Evolutionary conservation across 345 rosid species (phyloP).

Genomic region (Murraya paniculata): DNA sequence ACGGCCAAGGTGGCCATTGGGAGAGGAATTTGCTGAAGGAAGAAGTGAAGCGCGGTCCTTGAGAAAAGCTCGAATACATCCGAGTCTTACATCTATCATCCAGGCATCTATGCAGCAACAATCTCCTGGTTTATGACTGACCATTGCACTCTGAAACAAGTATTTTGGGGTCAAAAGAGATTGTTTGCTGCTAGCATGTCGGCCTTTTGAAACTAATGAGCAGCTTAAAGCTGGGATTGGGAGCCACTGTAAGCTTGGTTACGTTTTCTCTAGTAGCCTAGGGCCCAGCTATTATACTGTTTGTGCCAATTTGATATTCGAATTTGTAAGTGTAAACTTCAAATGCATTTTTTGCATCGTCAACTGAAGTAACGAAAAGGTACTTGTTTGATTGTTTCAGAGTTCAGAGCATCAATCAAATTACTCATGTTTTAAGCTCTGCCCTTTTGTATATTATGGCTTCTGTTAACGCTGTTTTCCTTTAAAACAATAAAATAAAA

Average conservation of each 20-base stretch:
- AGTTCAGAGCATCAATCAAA: no score
- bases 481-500: no score
- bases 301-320: not conserved
- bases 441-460: not conserved
- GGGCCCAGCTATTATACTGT: not conserved
- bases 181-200: not conserved
- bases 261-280: not conserved
- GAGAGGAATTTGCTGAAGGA: slow-evolving; percentile 80
- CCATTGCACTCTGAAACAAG: not conserved
- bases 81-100: slow-evolving; percentile 83
- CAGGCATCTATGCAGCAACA: slow-evolving; percentile 44
- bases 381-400: no score
- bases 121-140: not conserved
- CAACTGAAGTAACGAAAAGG: no score
- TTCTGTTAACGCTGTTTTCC: no score
- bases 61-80: slow-evolving; percentile 74
- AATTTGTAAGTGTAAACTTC: not conserved
- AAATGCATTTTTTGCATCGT: not conserved
- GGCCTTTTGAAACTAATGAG: not conserved
- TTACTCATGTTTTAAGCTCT: no score
- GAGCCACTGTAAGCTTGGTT: not conserved
- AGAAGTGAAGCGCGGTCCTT: slow-evolving; percentile 78
- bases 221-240: not conserved
- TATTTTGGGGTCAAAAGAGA: not conserved
- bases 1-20: slow-evolving; percentile 94